Base-by-base conservation (phyloP, 176 grass and related monocot species). In the Cymbopogon citratus region DNA sequence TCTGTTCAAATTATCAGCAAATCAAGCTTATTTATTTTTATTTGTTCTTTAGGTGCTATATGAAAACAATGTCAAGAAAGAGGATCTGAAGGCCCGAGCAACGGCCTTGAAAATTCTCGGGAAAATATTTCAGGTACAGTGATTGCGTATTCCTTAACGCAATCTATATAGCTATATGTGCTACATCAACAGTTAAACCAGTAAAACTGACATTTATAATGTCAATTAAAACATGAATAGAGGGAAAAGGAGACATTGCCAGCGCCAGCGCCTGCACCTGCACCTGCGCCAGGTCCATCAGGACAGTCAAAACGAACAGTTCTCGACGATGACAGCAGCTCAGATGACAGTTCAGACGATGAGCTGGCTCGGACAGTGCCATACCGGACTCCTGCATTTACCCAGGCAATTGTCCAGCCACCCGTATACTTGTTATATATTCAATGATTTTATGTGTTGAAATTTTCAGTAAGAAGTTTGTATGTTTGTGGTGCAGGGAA, bases 61-160 rank as follows among this genome's bases (percentile, higher is more conserved):
- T 35, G 96, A 99, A 84, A 91, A 74, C 61, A 90, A 89, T 88
- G 85, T 91, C 71, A 99, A 95, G 91, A 99, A 91, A 88, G 92
- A 99, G 45, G 96, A 99, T 71, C 78, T 99, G 10, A 99, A 91
- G 85, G 41, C 85, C 21, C 87, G 96, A 54, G 87, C 89, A 74
- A 57, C 86, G 18, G 96, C 92, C 67, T 88, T 99, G 63, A 95
- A 91, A 91, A 91, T 88, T 85, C 90, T 99, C 7, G 92, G 93
- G 48, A 99, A 93, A 86, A 71, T 91, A 88, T 99, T 99, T 87
- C 85, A 86, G 92, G 96, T 99, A 80, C 10, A 45, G 4, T 49
- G 38, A 10, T 85, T 77, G 24, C 23, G 21, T 4, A 77, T 71
- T 81, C 51, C 6, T 44, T 81, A 24, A 14, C 56, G 5, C 12